A percentile compares a stretch with the other conserved stretches of the same genome.
Evolutionary conservation across 2,329 filamentous ascomycete genomes (phyloP).

Genomic region (Claviceps sorghi): DNA sequence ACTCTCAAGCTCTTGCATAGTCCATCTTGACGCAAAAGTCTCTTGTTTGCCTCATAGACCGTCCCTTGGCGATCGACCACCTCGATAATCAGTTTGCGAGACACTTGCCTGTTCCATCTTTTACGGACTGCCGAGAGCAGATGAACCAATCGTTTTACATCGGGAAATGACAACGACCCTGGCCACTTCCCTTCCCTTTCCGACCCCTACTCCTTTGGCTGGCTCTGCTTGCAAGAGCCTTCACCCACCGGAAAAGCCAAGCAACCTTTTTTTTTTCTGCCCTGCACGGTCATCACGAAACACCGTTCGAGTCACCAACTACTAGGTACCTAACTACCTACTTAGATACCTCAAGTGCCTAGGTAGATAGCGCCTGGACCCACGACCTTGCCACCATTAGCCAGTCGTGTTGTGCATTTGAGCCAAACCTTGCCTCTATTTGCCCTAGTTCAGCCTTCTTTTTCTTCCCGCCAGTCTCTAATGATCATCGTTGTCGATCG

Average conservation of each 20-base stretch:
- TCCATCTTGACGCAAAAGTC: neutral
- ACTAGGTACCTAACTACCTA: too few species aligned
- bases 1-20: neutral
- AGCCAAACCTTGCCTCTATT: neutral
- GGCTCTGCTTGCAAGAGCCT: conserved; percentile 11
- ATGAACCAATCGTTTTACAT: conserved; percentile 1
- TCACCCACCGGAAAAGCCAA: neutral
- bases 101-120: neutral
- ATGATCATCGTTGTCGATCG: neutral
- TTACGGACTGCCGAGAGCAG: neutral
- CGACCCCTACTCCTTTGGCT: conserved; percentile 28
- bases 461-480: neutral
- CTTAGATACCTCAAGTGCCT: too few species aligned
- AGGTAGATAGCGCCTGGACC: neutral
- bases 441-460: neutral
- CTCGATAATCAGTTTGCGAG: neutral
- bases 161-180: neutral
- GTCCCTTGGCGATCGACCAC: neutral
- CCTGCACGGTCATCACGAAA: neutral
- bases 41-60: neutral
- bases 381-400: neutral
- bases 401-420: neutral
- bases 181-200: neutral
- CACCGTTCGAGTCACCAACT: neutral
- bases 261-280: neutral